Conservation (phyloP, 108 stramenopile species). For the Cyclotella cryptica region DNA sequence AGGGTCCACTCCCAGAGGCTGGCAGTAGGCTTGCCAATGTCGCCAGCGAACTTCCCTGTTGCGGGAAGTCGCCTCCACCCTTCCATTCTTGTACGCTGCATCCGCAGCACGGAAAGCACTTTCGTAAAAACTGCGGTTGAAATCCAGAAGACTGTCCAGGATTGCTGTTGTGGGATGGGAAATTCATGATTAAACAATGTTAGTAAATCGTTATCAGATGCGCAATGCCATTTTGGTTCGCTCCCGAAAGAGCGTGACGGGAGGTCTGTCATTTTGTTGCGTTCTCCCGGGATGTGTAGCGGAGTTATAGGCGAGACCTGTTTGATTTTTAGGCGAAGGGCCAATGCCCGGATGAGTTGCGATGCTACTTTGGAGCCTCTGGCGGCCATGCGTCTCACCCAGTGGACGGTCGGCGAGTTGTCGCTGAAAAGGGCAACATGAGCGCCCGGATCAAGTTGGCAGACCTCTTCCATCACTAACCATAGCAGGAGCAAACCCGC, state of each 20-base stretch:
- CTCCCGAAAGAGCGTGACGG: constrained; percentile 15
- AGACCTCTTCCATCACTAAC: constrained; percentile 22
- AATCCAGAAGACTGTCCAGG: constrained; percentile 1
- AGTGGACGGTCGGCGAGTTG: constrained; percentile 21
- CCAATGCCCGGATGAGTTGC: not conserved
- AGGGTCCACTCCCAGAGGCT: too few species aligned
- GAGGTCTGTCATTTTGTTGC: constrained; percentile 11
- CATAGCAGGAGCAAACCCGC: too few species aligned
- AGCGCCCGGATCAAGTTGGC: too few species aligned
- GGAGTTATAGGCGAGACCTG: not conserved
- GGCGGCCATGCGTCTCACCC: not conserved
- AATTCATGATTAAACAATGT: too few species aligned
- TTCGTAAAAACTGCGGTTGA: not conserved
- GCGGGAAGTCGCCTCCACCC: too few species aligned
- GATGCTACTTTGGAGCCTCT: not conserved
- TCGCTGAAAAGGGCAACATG: too few species aligned
- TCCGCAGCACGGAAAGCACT: too few species aligned
- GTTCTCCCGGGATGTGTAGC: constrained; percentile 2
- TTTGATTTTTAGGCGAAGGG: not conserved
- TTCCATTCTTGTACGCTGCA: too few species aligned
- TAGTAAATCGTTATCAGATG: not conserved
- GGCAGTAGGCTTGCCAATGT: too few species aligned
- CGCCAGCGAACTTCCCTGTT: too few species aligned
- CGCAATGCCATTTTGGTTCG: too few species aligned
- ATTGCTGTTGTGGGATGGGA: not conserved